These are phyloP conservation scores for Lactuca saligna DNA, from an alignment of 129 eudicot genomes.

Conservation along the genomic window DNA sequence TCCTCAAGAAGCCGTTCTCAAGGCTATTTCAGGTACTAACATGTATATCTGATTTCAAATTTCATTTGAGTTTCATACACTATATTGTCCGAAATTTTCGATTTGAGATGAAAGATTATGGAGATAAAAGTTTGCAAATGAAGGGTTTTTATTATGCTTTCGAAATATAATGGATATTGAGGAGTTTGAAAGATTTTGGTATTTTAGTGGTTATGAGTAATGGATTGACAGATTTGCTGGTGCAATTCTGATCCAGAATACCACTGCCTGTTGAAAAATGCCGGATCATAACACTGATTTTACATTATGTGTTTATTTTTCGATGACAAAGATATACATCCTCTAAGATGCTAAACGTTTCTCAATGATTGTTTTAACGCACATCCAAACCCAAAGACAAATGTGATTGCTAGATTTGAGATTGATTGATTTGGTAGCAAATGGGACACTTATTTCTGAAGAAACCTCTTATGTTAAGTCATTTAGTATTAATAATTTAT, in stretches of 20 bases:
- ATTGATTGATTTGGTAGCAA: background rate
- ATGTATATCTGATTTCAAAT: slow-evolving; percentile 1
- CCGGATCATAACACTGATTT: background rate
- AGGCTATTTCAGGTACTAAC: slow-evolving; percentile 80
- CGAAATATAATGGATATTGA: background rate
- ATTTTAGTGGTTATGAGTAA: slow-evolving; percentile 1
- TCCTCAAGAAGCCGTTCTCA: slow-evolving; percentile 96
- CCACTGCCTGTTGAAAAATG: slow-evolving; percentile 1
- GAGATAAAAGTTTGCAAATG: slow-evolving; percentile 8
- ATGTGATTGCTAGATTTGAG: background rate
- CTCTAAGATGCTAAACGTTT: background rate
- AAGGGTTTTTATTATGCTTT: background rate
- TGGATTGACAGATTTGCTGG: background rate
- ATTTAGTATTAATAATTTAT: too few species aligned
- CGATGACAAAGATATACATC: background rate
- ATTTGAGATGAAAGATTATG: background rate
- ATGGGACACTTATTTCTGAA: background rate
- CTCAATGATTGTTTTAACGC: background rate
- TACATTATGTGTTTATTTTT: background rate
- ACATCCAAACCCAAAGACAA: background rate
- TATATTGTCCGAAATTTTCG: background rate
- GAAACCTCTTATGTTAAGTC: background rate
- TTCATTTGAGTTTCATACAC: background rate
- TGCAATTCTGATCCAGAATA: background rate
- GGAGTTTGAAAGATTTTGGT: slow-evolving; percentile 1